Evolutionary conservation across 2,329 filamentous ascomycete species (phyloP), one percentile per base, ranked within the genome.

Genomic region (Byssochlamys sp.): DNA sequence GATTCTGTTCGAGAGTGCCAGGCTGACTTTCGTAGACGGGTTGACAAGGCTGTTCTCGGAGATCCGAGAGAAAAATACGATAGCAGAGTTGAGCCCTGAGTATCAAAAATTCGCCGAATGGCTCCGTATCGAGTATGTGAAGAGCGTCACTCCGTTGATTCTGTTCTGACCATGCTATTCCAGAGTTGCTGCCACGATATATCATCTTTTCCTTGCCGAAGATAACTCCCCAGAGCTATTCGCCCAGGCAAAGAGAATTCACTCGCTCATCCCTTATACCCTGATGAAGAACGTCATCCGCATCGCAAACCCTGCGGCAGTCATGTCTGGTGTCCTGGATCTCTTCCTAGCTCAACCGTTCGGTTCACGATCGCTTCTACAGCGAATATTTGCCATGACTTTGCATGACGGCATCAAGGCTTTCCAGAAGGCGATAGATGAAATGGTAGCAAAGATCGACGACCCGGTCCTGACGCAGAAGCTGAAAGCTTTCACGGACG

Each of bases 61-160:
- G 71, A 95, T 99, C 72, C 89, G 88, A 66, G 86, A 91, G 57
- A 97, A 97, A 77, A 81, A 89, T 59, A 90, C 83, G 3, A 92
- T 99, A 55, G 82, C 84, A 62, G 90, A 96, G 64, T 81, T 99
- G 55, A 95, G 90, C 68, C 87, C 95, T 10, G 91, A 97, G 71
- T 97, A 97, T 72, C 89, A 94, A 68, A 99, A 97, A 71, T 97
- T 99, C 70, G 92, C 92, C 19, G 94, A 99, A 73, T 99, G 94
- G 94, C 78, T 97, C 54, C 87, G 94, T 45, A 99, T 99, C 67
- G 94, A 99, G 76, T 80, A 69, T 55, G 75, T 68, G 4, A 29
- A 33, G 9, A n/a, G 7, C 7, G 51, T 6, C 29, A 54, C 19
- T 52, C 12, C 4, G 19, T n/a, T 7, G n/a, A 24, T 24, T 19